Percentiles rank a stretch among this genome's conserved stretches.
Conservation (phyloP, 768 basidiomycete species). For the Leccinum rimulosum region DNA sequence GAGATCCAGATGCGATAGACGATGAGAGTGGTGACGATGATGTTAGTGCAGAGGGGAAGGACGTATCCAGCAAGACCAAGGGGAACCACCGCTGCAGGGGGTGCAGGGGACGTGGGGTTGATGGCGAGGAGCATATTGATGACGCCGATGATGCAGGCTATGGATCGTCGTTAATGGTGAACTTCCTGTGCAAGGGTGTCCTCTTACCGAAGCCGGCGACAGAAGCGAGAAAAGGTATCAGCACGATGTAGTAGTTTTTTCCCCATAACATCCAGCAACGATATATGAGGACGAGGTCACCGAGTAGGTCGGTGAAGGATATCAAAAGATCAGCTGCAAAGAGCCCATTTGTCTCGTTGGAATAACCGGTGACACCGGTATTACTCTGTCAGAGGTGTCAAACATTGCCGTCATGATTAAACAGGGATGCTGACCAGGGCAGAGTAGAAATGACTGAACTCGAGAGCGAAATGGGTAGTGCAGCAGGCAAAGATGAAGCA, state of each 20-base stretch:
- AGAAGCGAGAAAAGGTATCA: slow-evolving; percentile 36
- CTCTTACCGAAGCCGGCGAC: slow-evolving; percentile 35
- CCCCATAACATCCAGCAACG: slow-evolving; percentile 45
- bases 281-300: slow-evolving; percentile 37
- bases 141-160: slow-evolving; percentile 32
- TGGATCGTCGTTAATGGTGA: not conserved
- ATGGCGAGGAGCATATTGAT: slow-evolving; percentile 29
- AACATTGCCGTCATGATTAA: not conserved
- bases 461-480: slow-evolving; percentile 33
- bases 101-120: slow-evolving; percentile 30
- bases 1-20: slow-evolving; percentile 37
- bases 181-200: not conserved
- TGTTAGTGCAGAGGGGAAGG: slow-evolving; percentile 42
- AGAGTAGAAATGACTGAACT: slow-evolving; percentile 36
- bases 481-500: slow-evolving; percentile 33
- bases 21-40: slow-evolving; percentile 42
- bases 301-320: slow-evolving; percentile 36
- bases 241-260: slow-evolving; percentile 30
- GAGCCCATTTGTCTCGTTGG: slow-evolving; percentile 31
- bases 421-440: slow-evolving; percentile 28
- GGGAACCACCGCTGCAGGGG: slow-evolving; percentile 35
- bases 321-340: slow-evolving; percentile 36
- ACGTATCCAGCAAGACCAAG: slow-evolving; percentile 35
- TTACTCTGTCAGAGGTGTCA: slow-evolving; percentile 16
- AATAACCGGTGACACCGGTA: slow-evolving; percentile 27